A percentile compares a stretch with the other conserved stretches of the same genome.
Evolutionary conservation across 306 rosid species (phyloP).

Genomic region (Trifolium pratense): DNA sequence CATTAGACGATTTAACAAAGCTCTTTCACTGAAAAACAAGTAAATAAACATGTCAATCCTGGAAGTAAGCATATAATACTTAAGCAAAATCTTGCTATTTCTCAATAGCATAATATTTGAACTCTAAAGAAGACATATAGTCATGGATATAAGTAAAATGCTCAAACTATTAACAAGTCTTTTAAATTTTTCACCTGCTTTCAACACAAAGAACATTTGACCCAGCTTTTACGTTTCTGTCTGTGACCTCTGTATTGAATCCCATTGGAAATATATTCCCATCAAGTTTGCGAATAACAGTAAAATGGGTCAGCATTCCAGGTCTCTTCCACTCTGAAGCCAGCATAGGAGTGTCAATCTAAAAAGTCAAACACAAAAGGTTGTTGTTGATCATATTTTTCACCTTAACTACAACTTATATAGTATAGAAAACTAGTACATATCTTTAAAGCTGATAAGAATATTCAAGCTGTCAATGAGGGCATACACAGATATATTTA

Average conservation of each 20-base stretch:
- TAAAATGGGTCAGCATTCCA: constrained; percentile 86
- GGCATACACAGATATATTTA: constrained; percentile 10
- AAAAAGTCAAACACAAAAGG: constrained; percentile 50
- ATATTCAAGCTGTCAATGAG: constrained; percentile 12
- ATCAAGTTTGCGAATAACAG: constrained; percentile 90
- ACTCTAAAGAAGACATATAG: constrained; percentile 19
- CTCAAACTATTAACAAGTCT: constrained; percentile 19
- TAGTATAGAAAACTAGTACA: background rate
- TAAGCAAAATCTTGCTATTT: constrained; percentile 5
- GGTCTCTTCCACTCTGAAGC: constrained; percentile 90
- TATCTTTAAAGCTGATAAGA: constrained; percentile 6
- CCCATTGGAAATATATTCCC: constrained; percentile 90
- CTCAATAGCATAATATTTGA: constrained; percentile 14
- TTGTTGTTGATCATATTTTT: constrained; percentile 34
- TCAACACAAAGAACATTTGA: constrained; percentile 72
- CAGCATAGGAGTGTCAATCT: constrained; percentile 95
- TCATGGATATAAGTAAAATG: constrained; percentile 15
- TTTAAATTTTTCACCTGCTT: constrained; percentile 65
- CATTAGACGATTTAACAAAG: constrained; percentile 83
- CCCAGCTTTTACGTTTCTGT: constrained; percentile 76
- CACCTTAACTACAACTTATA: constrained; percentile 16
- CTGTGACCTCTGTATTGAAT: constrained; percentile 69
- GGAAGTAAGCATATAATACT: constrained; percentile 37
- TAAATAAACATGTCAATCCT: constrained; percentile 39
- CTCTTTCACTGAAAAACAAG: constrained; percentile 81